These are phyloP conservation scores for Guadua angustifolia DNA, from an alignment of 176 grass and related monocot genomes.

Conservation along the genomic window DNA sequence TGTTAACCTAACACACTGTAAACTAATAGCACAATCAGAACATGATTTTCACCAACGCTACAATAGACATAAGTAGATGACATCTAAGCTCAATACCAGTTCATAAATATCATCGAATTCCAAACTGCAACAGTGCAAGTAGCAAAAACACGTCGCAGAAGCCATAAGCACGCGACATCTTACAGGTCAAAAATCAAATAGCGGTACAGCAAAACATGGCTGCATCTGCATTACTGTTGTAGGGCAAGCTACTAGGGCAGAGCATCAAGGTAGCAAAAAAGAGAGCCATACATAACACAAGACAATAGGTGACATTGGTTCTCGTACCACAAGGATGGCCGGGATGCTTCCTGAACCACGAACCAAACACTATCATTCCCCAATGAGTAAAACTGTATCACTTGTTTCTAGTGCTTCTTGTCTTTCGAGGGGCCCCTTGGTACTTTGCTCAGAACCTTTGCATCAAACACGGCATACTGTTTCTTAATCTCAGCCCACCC, in stretches of 20 bases:
- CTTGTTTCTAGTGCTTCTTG: conserved; percentile 75
- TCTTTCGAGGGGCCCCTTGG: conserved; percentile 72
- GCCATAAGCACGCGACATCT: conserved; percentile 20
- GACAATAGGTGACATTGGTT: conserved; percentile 37
- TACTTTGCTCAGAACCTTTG: conserved; percentile 88
- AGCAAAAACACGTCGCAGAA: conserved; percentile 25
- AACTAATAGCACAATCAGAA: neutral
- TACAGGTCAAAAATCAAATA: conserved; percentile 57
- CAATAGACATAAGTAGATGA: neutral
- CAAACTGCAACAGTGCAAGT: conserved; percentile 30
- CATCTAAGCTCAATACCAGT: neutral
- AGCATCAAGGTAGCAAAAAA: conserved; percentile 16
- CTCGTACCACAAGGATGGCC: conserved; percentile 19
- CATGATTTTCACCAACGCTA: neutral
- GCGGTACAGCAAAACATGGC: conserved; percentile 31
- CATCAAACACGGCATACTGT: conserved; percentile 71
- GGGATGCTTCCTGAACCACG: conserved; percentile 24
- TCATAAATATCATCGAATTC: conserved; percentile 35
- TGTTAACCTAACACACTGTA: neutral
- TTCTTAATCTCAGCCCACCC: conserved; percentile 76
- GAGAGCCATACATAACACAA: conserved; percentile 42
- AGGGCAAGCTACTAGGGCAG: conserved; percentile 28
- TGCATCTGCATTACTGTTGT: conserved; percentile 36
- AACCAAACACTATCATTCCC: conserved; percentile 42
- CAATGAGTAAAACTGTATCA: neutral